A percentile compares a stretch with the other conserved stretches of the same genome.
Evolutionary conservation across 805 yeast genomes (phyloP).

Genomic region (Vanderwaltozyma yarrowii): DNA sequence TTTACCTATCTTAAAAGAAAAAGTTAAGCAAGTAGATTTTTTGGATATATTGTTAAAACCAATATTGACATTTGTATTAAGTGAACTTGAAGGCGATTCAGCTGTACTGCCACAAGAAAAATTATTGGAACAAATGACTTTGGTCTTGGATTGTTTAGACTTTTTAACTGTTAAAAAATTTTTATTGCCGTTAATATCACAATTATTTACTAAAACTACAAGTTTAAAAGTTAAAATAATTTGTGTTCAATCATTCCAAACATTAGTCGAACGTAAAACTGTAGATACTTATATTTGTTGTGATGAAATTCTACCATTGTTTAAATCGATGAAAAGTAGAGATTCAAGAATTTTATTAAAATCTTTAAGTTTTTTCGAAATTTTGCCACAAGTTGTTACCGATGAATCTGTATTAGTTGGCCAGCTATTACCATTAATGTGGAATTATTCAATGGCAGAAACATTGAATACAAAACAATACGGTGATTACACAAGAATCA

Average conservation of each 20-base stretch:
- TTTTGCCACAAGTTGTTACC: constrained; percentile 31
- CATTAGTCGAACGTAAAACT: constrained; percentile 46
- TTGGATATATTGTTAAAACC: constrained; percentile 25
- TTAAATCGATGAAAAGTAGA: constrained; percentile 65
- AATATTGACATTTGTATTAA: constrained; percentile 18
- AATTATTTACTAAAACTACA: constrained; percentile 74
- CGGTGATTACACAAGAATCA: constrained; percentile 28
- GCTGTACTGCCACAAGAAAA: constrained; percentile 38
- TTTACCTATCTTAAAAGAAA: constrained; percentile 36
- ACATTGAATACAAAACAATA: constrained; percentile 36
- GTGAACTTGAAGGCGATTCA: constrained; percentile 14
- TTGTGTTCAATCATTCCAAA: constrained; percentile 50
- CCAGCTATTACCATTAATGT: constrained; percentile 44
- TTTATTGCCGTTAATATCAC: constrained; percentile 63
- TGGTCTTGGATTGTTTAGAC: constrained; percentile 41
- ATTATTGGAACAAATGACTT: constrained; percentile 35
- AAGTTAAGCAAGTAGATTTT: constrained; percentile 45
- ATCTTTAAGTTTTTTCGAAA: constrained; percentile 35
- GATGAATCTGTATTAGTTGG: constrained; percentile 42
- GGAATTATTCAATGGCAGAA: constrained; percentile 39
- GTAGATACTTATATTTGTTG: constrained; percentile 62
- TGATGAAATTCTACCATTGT: constrained; percentile 74
- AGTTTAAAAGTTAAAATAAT: constrained; percentile 67
- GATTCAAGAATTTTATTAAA: constrained; percentile 53
- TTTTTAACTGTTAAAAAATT: constrained; percentile 63